Evolutionary conservation across 768 basidiomycete species (phyloP).

Genomic region (Tulasnella sp.): DNA sequence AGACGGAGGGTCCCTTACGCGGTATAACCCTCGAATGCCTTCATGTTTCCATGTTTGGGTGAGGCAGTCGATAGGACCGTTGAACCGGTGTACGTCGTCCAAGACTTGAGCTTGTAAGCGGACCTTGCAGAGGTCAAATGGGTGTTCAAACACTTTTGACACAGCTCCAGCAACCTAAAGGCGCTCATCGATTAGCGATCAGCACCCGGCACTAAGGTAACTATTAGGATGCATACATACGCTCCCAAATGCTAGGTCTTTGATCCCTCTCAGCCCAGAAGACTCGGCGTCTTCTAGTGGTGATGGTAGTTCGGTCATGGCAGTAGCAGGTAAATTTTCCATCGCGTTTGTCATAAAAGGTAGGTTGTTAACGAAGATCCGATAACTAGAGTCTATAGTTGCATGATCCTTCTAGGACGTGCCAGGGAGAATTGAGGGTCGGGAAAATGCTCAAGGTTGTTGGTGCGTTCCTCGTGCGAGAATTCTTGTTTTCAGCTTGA

Average conservation of each 20-base stretch:
- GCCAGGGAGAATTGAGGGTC: too few relatives aligned
- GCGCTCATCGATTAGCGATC: conserved; percentile 3
- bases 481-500: too few relatives aligned
- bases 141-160: conserved; percentile 85
- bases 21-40: conserved; percentile 73
- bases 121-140: conserved; percentile 92
- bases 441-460: too few relatives aligned
- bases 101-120: conserved; percentile 85
- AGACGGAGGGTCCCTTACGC: conserved; percentile 40
- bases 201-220: conserved; percentile 10
- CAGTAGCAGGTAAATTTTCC: too few relatives aligned
- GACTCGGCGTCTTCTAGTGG: conserved; percentile 1
- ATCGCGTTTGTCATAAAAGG: too few relatives aligned
- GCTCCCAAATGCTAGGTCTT: conserved; percentile 47
- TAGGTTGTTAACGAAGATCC: too few relatives aligned
- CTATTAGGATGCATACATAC: conserved; percentile 30
- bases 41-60: conserved; percentile 67
- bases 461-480: too few relatives aligned
- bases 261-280: conserved; percentile 22
- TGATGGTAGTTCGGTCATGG: too few relatives aligned
- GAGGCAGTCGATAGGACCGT: conserved; percentile 80
- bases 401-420: too few relatives aligned
- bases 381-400: too few relatives aligned
- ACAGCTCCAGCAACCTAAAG: conserved; percentile 70
- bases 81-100: conserved; percentile 55